Evolutionary conservation across 2,329 filamentous ascomycete genomes (phyloP).

Genomic region (Aspergillus arachidicola): DNA sequence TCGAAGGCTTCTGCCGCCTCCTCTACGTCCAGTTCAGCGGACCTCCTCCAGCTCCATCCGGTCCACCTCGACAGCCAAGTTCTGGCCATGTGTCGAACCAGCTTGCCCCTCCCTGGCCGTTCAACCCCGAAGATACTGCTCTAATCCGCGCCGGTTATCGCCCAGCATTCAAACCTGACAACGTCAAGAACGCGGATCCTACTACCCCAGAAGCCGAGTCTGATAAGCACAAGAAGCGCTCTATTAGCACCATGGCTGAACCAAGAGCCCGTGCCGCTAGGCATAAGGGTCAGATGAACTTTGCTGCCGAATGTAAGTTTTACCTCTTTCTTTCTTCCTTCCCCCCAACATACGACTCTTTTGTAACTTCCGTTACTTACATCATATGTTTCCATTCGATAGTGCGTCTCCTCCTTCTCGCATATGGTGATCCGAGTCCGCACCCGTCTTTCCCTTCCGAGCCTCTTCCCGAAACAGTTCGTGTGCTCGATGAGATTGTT

Average conservation of each 20-base stretch:
- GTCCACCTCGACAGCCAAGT: conserved; percentile 8
- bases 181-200: conserved; percentile 5
- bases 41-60: background rate
- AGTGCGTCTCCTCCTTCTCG: conserved; percentile 48
- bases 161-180: conserved; percentile 22
- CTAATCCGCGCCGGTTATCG: conserved; percentile 28
- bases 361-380: background rate
- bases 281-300: conserved; percentile 83
- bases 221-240: conserved; percentile 14
- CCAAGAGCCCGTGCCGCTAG: conserved; percentile 75
- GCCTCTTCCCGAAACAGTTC: conserved; percentile 80
- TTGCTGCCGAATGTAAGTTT: conserved; percentile 67
- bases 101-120: conserved; percentile 25
- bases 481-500: conserved; percentile 89
- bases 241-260: conserved; percentile 60
- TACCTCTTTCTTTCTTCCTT: background rate
- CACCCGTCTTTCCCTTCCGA: conserved; percentile 69
- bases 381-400: conserved; percentile 2
- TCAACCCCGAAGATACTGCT: conserved; percentile 24
- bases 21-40: conserved; percentile 7
- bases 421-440: conserved; percentile 48
- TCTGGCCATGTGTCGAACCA: conserved; percentile 21
- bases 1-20: background rate
- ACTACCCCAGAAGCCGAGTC: background rate
- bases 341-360: too few relatives aligned